phyloP scores from a whole-genome alignment of 306 rosid species.

The Inga leiocalycina region DNA sequence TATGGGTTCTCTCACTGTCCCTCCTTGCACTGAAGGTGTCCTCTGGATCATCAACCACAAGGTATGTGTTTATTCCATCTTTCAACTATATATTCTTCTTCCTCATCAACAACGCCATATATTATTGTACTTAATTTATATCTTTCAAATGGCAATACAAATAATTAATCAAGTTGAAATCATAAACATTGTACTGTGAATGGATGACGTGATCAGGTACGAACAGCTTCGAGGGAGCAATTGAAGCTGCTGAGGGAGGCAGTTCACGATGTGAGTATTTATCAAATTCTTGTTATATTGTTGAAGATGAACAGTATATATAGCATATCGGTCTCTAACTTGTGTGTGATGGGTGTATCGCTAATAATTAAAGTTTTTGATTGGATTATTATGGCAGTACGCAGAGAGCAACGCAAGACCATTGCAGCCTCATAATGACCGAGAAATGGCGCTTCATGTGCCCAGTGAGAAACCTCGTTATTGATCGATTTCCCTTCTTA shows the following conservation, averaged over 20 bases:
- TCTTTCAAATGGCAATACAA: background rate
- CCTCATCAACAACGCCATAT: no score
- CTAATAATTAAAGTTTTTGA: background rate
- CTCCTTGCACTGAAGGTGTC: constrained; percentile 82
- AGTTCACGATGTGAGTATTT: constrained; percentile 61
- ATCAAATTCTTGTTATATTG: background rate
- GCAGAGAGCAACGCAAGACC: constrained; percentile 54
- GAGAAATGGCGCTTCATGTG: constrained; percentile 33
- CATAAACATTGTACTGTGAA: no score
- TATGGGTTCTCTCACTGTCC: constrained; percentile 73
- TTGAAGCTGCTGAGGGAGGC: constrained; percentile 52
- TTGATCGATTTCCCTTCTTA: background rate
- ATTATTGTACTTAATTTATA: background rate
- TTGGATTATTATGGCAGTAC: constrained; percentile 34
- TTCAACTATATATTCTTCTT: background rate
- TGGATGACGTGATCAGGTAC: constrained; percentile 36
- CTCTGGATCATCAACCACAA: constrained; percentile 66
- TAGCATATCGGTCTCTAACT: background rate
- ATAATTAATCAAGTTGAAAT: background rate
- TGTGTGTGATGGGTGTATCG: background rate
- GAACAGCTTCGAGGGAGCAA: constrained; percentile 46
- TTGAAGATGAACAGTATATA: background rate
- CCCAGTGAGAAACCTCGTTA: background rate
- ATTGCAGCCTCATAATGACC: constrained; percentile 35
- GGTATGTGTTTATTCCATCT: constrained; percentile 34